Percentiles rank a stretch among this genome's conserved stretches.
These are phyloP conservation scores for Alternaria conjuncta DNA, from an alignment of 2,329 filamentous ascomycete species.

Conservation along the genomic window DNA sequence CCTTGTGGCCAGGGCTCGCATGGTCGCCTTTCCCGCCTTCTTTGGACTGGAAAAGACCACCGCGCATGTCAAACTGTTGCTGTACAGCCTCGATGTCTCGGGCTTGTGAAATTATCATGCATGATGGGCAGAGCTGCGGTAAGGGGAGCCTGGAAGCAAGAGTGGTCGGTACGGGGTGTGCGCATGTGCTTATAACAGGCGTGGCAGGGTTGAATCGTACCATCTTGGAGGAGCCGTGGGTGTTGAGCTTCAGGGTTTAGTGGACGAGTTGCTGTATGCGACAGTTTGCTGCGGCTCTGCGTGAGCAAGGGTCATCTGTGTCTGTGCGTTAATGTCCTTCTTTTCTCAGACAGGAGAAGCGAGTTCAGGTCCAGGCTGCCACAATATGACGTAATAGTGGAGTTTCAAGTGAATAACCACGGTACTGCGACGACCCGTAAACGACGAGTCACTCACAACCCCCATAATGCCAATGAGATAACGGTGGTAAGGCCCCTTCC, in stretches of 20 bases:
- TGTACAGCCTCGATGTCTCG: constrained; percentile 1
- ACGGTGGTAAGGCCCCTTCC: not conserved
- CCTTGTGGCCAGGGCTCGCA: not conserved
- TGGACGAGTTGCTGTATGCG: not conserved
- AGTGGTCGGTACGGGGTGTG: not conserved
- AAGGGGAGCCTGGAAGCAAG: not conserved
- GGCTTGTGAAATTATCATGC: constrained; percentile 3
- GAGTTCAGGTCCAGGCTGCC: not conserved
- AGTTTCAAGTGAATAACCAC: not conserved
- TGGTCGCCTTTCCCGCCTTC: not conserved
- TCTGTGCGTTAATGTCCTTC: not conserved
- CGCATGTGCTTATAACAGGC: not conserved
- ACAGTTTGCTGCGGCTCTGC: not conserved
- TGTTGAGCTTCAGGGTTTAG: not conserved
- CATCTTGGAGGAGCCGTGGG: not conserved
- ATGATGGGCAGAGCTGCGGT: constrained; percentile 4
- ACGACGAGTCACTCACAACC: not conserved
- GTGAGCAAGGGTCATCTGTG: not conserved
- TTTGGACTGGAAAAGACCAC: constrained; percentile 9
- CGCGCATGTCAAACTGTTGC: not conserved
- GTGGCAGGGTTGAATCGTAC: not conserved
- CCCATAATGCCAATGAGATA: not conserved
- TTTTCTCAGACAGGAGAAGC: not conserved
- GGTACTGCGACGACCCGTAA: not conserved
- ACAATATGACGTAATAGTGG: not conserved